Conservation (phyloP, 2,329 filamentous ascomycete species). For the Beauveria bassiana region DNA sequence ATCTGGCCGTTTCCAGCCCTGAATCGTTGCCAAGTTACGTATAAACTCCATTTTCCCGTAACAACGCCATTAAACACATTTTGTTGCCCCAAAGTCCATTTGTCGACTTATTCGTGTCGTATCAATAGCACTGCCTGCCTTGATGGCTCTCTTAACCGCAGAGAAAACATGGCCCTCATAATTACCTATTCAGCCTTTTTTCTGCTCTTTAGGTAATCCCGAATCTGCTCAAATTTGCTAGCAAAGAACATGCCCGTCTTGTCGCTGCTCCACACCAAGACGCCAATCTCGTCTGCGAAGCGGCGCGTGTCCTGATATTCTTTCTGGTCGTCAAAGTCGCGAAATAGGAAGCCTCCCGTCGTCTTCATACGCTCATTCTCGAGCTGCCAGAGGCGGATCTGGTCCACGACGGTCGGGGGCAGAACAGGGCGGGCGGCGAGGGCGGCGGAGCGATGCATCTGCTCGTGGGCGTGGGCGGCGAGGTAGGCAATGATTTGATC, state of each 20-base stretch:
- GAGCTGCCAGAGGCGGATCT: constrained; percentile 95
- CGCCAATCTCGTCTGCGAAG: constrained; percentile 86
- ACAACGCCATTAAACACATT: background rate
- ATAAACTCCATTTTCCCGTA: background rate
- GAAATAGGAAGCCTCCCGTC: constrained; percentile 77
- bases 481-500: constrained; percentile 95
- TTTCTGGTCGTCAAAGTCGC: constrained; percentile 66
- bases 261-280: constrained; percentile 81
- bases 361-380: constrained; percentile 92
- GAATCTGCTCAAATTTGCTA: constrained; percentile 81
- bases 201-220: constrained; percentile 65
- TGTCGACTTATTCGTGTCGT: background rate
- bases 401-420: constrained; percentile 92
- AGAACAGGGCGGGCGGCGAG: constrained; percentile 61
- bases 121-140: too few species aligned
- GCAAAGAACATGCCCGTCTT: constrained; percentile 81
- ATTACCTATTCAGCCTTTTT: constrained; percentile 38
- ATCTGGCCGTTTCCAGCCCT: background rate
- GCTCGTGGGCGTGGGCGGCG: constrained; percentile 84
- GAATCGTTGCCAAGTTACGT: background rate
- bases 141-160: too few species aligned
- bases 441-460: constrained; percentile 67
- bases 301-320: constrained; percentile 65
- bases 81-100: background rate
- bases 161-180: too few species aligned